Base-by-base conservation (phyloP, 1,284 basidiomycete genomes). In the Malassezia psittaci region DNA sequence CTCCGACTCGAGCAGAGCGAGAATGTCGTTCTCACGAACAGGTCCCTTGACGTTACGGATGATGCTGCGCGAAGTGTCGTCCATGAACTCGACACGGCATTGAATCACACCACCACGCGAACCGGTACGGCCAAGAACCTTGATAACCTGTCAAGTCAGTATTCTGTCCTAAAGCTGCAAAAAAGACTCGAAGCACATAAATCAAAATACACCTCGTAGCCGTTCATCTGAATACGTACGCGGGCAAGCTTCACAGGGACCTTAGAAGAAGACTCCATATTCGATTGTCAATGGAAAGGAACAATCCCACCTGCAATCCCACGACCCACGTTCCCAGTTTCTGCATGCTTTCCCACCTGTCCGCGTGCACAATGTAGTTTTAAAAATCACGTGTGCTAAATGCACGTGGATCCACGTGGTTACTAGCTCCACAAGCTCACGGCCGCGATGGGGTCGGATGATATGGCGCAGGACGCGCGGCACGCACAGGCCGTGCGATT, bases 31-130 rank as follows among this genome's bases (percentile, higher is more conserved):
- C 79, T 90, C 87, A 69, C 89, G 82, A 66, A 96, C 91, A 65
- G 93, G 91, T 24, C 94, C 94, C 81, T 98, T 98, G 74, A 98
- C 94, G 81, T 98, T 98, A 69, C 93, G 88, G 80, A 98, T 94
- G 79, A 99, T 94, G 66, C 87, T 86, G 72, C 94, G 88, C 69
- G 84, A 84, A 52, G 86, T 84, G 78, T 98, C 93, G 79, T 98
- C 93, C 87, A 98, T 86, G 82, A 99, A 96, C 78, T 98, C 93
- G 70, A 99, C 94, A 69, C 93, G 90, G 78, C 96, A 91, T 82
- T 98, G 94, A 66, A 90, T 98, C 72, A 99, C 91, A 82, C 91
- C 91, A 81, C 94, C 94, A 78, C 94, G 89, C 74, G 93, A 96
- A 66, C 94, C 94, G 76, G 94, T 99, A 75, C 94, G 85, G 77